Conservation (phyloP, 768 basidiomycete species). For the Kwoniella sp. region DNA sequence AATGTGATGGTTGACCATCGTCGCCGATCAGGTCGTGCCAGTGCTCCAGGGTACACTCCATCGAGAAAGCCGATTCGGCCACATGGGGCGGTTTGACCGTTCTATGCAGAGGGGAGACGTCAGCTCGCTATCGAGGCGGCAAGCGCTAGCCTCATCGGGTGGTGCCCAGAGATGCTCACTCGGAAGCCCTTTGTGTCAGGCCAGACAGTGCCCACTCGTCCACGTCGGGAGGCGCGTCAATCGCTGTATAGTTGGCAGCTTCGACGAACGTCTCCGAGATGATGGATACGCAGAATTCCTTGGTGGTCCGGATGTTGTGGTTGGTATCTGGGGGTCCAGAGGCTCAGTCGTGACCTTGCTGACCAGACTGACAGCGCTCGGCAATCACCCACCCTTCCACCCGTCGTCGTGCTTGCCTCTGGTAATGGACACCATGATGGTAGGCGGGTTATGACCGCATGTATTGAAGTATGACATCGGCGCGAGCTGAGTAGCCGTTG, state of each 20-base stretch:
- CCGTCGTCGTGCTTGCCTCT: constrained; percentile 17
- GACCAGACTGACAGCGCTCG: too few species aligned
- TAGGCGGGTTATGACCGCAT: constrained; percentile 62
- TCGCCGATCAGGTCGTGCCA: constrained; percentile 28
- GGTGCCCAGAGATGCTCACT: constrained; percentile 21
- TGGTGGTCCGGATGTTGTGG: constrained; percentile 62
- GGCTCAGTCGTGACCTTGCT: background rate
- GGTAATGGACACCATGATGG: constrained; percentile 62
- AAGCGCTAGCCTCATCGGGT: too few species aligned
- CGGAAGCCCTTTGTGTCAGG: constrained; percentile 39
- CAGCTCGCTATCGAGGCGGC: too few species aligned
- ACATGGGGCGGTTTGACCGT: constrained; percentile 49
- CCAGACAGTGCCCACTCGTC: constrained; percentile 50
- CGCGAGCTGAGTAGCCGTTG: constrained; percentile 14
- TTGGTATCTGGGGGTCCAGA: constrained; percentile 55
- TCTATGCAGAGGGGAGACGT: constrained; percentile 9
- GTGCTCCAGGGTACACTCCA: constrained; percentile 50
- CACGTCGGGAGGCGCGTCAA: constrained; percentile 47
- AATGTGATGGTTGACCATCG: constrained; percentile 22
- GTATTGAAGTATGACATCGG: constrained; percentile 61
- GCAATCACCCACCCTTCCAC: constrained; percentile 33
- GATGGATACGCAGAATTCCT: constrained; percentile 65
- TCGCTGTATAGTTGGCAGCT: constrained; percentile 50
- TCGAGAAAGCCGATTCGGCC: constrained; percentile 50
- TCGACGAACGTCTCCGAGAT: constrained; percentile 61